Percentiles rank a stretch among this genome's conserved stretches.
These are phyloP conservation scores for Microbotryomycetes sp. DNA, from an alignment of 1,284 basidiomycete genomes.

Conservation along the genomic window DNA sequence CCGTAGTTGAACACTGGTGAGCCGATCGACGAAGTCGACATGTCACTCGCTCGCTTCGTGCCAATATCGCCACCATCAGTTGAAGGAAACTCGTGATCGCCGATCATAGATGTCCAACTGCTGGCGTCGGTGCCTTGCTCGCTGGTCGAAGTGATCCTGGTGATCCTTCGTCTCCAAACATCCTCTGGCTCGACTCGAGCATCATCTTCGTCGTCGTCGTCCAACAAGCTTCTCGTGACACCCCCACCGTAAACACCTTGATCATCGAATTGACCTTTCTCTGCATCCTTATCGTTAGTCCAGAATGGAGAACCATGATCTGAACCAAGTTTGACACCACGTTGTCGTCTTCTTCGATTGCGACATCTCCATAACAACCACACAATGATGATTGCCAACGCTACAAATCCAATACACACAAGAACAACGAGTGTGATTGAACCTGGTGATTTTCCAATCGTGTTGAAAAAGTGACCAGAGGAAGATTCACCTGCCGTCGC, in stretches of 20 bases:
- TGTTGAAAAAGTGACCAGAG: conserved; percentile 8
- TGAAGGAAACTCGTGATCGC: neutral
- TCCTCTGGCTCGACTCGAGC: neutral
- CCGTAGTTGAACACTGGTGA: neutral
- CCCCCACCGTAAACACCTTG: neutral
- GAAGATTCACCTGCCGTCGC: neutral
- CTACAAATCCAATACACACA: conserved; percentile 14
- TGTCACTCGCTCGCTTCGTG: neutral
- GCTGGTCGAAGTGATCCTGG: neutral
- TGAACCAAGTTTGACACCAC: neutral
- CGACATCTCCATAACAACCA: conserved; percentile 18
- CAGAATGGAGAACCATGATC: neutral
- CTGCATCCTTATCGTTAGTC: neutral
- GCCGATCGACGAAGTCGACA: neutral
- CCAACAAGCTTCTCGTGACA: neutral
- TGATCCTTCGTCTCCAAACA: neutral
- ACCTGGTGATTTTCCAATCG: conserved; percentile 15
- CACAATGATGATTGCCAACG: conserved; percentile 12
- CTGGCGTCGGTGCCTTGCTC: neutral
- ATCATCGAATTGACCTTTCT: neutral
- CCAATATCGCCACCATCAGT: neutral
- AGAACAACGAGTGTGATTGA: conserved; percentile 24
- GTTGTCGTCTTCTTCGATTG: neutral
- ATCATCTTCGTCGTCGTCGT: conserved; percentile 4
- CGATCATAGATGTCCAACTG: conserved; percentile 9